These are phyloP conservation scores for Cyathus olla DNA, from an alignment of 1,284 basidiomycete genomes.

Conservation along the genomic window DNA sequence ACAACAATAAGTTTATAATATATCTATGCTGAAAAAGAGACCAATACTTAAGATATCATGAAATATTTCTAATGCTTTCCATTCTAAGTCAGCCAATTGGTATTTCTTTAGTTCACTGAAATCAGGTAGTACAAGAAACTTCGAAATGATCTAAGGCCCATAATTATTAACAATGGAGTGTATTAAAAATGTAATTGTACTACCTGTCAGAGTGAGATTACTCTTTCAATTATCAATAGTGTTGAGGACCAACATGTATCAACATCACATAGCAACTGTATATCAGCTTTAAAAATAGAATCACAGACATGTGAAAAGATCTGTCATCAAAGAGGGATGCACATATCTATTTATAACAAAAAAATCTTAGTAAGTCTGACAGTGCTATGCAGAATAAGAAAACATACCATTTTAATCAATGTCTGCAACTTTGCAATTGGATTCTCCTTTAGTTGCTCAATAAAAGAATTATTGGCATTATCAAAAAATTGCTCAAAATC, in stretches of 20 bases:
- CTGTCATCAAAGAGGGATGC: conserved; percentile 5
- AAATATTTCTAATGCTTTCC: conserved; percentile 22
- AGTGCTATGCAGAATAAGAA: too few species aligned
- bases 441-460: background rate
- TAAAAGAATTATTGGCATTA: background rate
- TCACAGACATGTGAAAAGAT: background rate
- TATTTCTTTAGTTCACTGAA: conserved; percentile 4
- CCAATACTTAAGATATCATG: conserved; percentile 20
- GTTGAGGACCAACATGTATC: background rate
- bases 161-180: background rate
- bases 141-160: background rate
- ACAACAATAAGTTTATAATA: conserved; percentile 2
- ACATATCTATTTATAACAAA: conserved; percentile 1
- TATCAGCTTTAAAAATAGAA: background rate
- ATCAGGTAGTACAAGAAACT: background rate
- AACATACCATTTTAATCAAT: conserved; percentile 5
- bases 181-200: background rate
- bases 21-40: background rate
- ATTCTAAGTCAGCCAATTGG: conserved; percentile 15
- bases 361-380: too few species aligned
- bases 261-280: conserved; percentile 1
- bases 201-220: background rate
- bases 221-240: background rate
- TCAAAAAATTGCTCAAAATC: conserved; percentile 5
- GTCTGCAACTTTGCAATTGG: conserved; percentile 7